Evolutionary conservation across 345 rosid species (phyloP), one percentile per base, ranked within the genome.

Genomic region (Erysimum cheiranthoides): DNA sequence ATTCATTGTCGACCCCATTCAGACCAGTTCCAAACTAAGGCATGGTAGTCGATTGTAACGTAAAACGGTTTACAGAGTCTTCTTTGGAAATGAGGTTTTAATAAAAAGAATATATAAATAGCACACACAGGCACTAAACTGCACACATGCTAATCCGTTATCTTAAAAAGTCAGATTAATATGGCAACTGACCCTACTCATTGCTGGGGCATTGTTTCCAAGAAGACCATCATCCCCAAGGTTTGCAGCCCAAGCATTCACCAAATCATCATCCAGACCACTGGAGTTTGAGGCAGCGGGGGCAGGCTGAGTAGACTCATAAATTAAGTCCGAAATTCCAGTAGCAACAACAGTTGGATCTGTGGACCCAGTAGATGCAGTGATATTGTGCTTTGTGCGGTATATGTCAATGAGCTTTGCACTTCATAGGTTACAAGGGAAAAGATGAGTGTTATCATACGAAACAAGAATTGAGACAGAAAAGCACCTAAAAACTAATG

Each of bases 201-300:
- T 85, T 79, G 99, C 98, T 28, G 99, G 97, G 43, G 92, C 97
- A 77, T 85, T 92, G 67, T 81, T 92, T 47, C 88, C 93, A 81
- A 85, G 74, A 78, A 92, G 84, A 79, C 89, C 97, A 70, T 90
- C 97, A 81, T 95, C 98, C 49, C 94, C 99, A 64, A 95, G 98
- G 82, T 88, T 95, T 76, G 96, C 93, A 51, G 98, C 98, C 99
- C 99, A 95, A 46, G 97, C 99, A 83, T 95, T 95, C 68, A 95
- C 99, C 31, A 95, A 87, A 84, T 95, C 99, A 86, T 95, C 96
- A 74, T 95, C 98, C 57, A 95, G 87, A 17, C 86, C 77, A 76
- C 90, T 93, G 71, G 96, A 76, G 78, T 89, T 91, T 52, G 80
- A 81, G 63, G 86, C 84, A 28, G 89, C 89, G 25, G 91, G 90